These are phyloP conservation scores for Kodamaea plutei DNA, from an alignment of 1,139 yeast species.

Conservation along the genomic window DNA sequence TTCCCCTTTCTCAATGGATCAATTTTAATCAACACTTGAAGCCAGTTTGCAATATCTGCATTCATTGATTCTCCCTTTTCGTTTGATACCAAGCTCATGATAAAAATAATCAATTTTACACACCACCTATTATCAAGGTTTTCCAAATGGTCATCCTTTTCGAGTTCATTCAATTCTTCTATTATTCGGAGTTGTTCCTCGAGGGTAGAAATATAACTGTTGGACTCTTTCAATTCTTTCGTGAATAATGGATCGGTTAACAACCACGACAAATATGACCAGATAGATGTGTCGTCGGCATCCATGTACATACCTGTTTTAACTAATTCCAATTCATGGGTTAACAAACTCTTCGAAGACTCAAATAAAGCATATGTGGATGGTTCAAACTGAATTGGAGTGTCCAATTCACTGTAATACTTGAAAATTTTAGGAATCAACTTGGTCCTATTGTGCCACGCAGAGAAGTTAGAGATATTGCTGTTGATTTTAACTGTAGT, in stretches of 20 bases:
- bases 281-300: constrained; percentile 88
- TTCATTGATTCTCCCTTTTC: constrained; percentile 14
- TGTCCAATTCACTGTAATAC: constrained; percentile 4
- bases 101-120: constrained; percentile 48
- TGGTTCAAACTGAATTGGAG: constrained; percentile 13
- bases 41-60: constrained; percentile 24
- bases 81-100: constrained; percentile 32
- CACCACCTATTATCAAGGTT: constrained; percentile 67
- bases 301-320: constrained; percentile 89
- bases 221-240: constrained; percentile 20
- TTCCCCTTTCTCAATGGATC: constrained; percentile 72
- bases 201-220: constrained; percentile 26
- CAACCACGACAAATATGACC: constrained; percentile 88
- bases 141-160: constrained; percentile 50
- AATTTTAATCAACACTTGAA: constrained; percentile 44
- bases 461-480: constrained; percentile 89
- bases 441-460: constrained; percentile 89
- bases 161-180: constrained; percentile 55
- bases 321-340: constrained; percentile 61
- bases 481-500: constrained; percentile 75
- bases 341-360: constrained; percentile 35
- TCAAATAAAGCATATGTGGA: constrained; percentile 16
- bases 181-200: constrained; percentile 37
- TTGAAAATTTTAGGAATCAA: constrained; percentile 53
- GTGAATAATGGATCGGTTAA: constrained; percentile 52